Evolutionary conservation across 139 green algal genomes (phyloP).

Genomic region (Yamagishiella unicocca): DNA sequence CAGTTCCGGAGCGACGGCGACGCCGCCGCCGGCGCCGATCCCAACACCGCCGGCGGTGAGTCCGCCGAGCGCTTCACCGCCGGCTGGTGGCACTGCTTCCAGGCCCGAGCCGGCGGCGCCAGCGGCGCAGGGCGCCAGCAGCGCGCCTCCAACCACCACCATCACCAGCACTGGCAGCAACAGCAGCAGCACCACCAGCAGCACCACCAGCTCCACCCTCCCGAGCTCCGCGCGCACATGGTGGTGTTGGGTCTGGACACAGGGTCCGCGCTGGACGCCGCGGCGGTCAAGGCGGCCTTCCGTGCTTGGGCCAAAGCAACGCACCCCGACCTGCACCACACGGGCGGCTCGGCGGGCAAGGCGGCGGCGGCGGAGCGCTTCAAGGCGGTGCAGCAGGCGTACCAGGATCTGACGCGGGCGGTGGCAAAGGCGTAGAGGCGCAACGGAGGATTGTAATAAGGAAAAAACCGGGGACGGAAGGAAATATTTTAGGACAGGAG

Average conservation of each 20-base stretch:
- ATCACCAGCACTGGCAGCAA: not conserved
- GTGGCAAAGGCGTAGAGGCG: constrained; percentile 1
- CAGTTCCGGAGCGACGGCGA: constrained; percentile 13
- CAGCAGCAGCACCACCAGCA: not conserved
- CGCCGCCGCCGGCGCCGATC: not conserved
- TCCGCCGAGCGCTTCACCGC: constrained; percentile 8
- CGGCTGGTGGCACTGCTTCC: constrained; percentile 45
- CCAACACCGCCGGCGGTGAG: not conserved
- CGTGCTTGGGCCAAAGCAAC: constrained; percentile 1
- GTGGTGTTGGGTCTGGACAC: not conserved
- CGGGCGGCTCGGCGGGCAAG: not conserved
- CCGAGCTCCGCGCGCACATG: constrained; percentile 12
- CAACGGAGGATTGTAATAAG: too few species aligned
- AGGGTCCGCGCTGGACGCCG: not conserved
- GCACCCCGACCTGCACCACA: constrained; percentile 38
- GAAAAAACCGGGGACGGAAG: too few species aligned
- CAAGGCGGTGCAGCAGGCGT: constrained; percentile 38
- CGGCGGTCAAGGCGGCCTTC: constrained; percentile 41
- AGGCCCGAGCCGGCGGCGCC: not conserved
- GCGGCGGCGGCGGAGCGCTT: constrained; percentile 38
- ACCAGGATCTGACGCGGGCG: constrained; percentile 8
- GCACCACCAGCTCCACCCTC: not conserved
- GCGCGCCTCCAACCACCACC: not conserved
- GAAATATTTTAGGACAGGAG: too few species aligned
- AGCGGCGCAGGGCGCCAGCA: not conserved